These are phyloP conservation scores for Diaporthe sp. DNA, from an alignment of 2,329 filamentous ascomycete species.

Conservation along the genomic window DNA sequence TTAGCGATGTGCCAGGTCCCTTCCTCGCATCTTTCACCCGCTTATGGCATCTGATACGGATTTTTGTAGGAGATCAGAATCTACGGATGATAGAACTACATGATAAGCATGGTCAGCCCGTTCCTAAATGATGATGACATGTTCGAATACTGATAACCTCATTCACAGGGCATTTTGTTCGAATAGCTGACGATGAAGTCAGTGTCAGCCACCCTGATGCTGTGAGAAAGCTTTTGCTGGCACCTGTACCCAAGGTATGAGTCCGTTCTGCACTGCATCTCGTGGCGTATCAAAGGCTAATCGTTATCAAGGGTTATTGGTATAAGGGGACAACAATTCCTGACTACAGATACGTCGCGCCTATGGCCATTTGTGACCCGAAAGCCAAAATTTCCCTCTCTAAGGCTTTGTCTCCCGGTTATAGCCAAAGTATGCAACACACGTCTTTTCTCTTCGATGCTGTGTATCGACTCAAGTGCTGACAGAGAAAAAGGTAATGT, in stretches of 20 bases:
- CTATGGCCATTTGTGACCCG: slow-evolving; percentile 50
- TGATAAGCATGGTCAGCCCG: neutral
- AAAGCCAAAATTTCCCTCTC: slow-evolving; percentile 47
- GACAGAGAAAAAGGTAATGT: slow-evolving; percentile 27
- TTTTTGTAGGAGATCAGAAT: neutral
- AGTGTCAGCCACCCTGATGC: slow-evolving; percentile 23
- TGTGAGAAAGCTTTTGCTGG: slow-evolving; percentile 1
- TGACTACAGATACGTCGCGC: slow-evolving; percentile 49
- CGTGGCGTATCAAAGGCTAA: neutral
- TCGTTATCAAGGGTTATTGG: neutral
- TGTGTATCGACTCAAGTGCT: no score
- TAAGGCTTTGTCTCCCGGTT: slow-evolving; percentile 46
- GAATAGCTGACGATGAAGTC: slow-evolving; percentile 13
- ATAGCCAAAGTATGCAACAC: slow-evolving; percentile 44
- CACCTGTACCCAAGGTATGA: slow-evolving; percentile 16
- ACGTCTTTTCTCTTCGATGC: neutral
- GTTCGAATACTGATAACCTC: neutral
- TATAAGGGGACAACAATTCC: slow-evolving; percentile 10
- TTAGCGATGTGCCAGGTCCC: slow-evolving; percentile 17
- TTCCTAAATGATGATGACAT: neutral
- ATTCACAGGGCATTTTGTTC: slow-evolving; percentile 9
- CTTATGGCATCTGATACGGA: neutral
- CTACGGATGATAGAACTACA: neutral
- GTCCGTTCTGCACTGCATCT: neutral
- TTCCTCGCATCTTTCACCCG: slow-evolving; percentile 15